These are phyloP conservation scores for Coniochaeta ligniaria DNA, from an alignment of 2,329 filamentous ascomycete species.

Conservation along the genomic window DNA sequence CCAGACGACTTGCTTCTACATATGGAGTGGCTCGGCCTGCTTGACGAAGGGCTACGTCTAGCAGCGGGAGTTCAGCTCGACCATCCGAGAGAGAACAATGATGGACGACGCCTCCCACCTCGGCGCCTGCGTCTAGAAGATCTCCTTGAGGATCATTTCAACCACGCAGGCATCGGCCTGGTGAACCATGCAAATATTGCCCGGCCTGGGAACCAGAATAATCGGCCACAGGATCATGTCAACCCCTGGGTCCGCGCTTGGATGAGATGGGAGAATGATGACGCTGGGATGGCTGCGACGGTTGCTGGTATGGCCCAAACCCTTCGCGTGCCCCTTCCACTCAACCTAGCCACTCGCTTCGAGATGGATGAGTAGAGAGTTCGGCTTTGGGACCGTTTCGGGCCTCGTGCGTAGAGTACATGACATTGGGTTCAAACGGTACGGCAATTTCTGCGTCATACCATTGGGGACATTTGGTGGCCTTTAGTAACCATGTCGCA, in stretches of 20 bases:
- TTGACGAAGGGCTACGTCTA: neutral
- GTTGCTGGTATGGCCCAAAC: neutral
- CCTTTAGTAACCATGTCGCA: too few relatives aligned
- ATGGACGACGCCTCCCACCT: neutral
- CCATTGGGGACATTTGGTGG: too few relatives aligned
- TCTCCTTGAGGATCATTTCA: neutral
- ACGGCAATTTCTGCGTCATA: too few relatives aligned
- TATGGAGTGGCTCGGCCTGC: neutral
- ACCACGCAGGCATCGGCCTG: neutral
- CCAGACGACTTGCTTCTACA: neutral
- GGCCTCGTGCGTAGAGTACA: neutral
- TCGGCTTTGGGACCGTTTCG: neutral
- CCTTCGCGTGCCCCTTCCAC: neutral
- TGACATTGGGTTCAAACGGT: neutral
- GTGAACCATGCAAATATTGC: neutral
- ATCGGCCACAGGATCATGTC: neutral
- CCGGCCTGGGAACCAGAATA: neutral
- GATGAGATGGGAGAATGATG: neutral
- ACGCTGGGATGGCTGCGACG: neutral
- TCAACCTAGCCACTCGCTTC: neutral
- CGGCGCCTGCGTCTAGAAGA: neutral
- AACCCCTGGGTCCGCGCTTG: neutral
- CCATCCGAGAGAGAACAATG: neutral
- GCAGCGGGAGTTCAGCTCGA: neutral
- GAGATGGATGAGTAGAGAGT: neutral